phyloP scores from a whole-genome alignment of 768 basidiomycete species.

The Pseudohyphozyma bogoriensis region DNA sequence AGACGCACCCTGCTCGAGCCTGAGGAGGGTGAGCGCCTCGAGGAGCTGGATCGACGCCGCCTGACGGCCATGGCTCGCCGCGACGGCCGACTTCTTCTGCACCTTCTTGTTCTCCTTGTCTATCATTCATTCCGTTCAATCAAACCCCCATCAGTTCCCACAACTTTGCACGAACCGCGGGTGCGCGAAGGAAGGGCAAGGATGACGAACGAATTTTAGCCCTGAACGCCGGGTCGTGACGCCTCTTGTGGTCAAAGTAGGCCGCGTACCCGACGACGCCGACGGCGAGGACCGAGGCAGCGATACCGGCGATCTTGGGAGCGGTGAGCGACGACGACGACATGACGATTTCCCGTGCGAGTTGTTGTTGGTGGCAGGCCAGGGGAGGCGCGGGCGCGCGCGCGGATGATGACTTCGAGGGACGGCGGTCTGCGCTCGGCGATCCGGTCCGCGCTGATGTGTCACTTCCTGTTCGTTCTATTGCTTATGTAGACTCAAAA shows the following conservation, averaged over 20 bases:
- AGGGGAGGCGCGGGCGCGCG: too few species aligned
- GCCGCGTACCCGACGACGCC: conserved; percentile 61
- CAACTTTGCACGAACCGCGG: not conserved
- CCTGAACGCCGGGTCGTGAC: conserved; percentile 78
- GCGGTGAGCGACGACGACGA: conserved; percentile 10
- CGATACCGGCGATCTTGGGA: conserved; percentile 26
- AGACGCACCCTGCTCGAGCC: conserved; percentile 47
- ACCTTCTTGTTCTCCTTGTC: conserved; percentile 89
- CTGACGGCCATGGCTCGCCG: conserved; percentile 34
- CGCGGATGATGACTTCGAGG: too few species aligned
- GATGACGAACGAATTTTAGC: conserved; percentile 65
- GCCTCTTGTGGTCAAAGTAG: conserved; percentile 89
- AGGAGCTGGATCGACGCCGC: conserved; percentile 56
- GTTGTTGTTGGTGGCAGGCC: too few species aligned
- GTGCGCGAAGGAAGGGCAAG: not conserved
- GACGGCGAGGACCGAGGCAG: conserved; percentile 34
- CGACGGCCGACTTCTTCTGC: conserved; percentile 39
- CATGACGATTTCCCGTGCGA: too few species aligned
- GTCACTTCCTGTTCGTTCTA: too few species aligned
- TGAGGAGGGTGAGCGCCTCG: conserved; percentile 43
- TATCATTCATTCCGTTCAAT: conserved; percentile 36
- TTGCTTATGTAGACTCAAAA: too few species aligned
- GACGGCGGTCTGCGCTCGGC: too few species aligned
- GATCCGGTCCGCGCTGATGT: too few species aligned
- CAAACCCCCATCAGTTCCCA: too few species aligned